These are phyloP conservation scores for Elongisporangium prolatum DNA, from an alignment of 352 stramenopile genomes.

Conservation along the genomic window DNA sequence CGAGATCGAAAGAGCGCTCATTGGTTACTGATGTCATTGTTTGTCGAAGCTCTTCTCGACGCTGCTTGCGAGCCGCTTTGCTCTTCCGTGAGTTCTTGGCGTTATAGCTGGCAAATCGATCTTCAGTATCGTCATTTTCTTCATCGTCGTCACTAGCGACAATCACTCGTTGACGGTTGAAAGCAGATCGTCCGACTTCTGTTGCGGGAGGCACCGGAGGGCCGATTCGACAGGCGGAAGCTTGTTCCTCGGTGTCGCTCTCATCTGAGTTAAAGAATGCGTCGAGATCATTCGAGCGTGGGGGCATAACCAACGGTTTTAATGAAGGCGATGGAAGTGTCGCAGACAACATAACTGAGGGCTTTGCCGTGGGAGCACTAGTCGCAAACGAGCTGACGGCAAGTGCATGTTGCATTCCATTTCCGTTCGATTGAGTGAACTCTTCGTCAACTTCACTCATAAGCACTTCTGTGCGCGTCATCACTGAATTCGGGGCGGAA, in stretches of 20 bases:
- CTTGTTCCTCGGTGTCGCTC: constrained; percentile 37
- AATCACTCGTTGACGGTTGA: constrained; percentile 7
- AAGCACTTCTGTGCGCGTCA: neutral
- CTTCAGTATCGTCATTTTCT: constrained; percentile 13
- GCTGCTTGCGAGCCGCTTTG: constrained; percentile 23
- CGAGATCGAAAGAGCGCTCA: constrained; percentile 1
- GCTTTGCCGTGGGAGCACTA: neutral
- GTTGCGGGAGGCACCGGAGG: constrained; percentile 1
- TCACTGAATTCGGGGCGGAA: neutral
- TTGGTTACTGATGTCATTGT: constrained; percentile 20
- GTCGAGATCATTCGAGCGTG: constrained; percentile 35
- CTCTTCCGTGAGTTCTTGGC: constrained; percentile 27
- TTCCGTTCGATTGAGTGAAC: neutral
- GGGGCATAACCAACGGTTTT: neutral
- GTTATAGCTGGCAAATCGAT: constrained; percentile 50
- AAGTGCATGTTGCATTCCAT: neutral
- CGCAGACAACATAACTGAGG: neutral
- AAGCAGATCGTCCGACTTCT: neutral
- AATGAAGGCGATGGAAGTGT: neutral
- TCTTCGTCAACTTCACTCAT: constrained; percentile 7
- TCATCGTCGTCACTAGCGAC: constrained; percentile 26
- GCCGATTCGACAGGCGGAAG: constrained; percentile 1
- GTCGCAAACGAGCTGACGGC: neutral
- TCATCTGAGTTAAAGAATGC: constrained; percentile 62
- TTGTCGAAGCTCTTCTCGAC: constrained; percentile 39